phyloP scores from a whole-genome alignment of 306 rosid species.

The Senna siamea region DNA sequence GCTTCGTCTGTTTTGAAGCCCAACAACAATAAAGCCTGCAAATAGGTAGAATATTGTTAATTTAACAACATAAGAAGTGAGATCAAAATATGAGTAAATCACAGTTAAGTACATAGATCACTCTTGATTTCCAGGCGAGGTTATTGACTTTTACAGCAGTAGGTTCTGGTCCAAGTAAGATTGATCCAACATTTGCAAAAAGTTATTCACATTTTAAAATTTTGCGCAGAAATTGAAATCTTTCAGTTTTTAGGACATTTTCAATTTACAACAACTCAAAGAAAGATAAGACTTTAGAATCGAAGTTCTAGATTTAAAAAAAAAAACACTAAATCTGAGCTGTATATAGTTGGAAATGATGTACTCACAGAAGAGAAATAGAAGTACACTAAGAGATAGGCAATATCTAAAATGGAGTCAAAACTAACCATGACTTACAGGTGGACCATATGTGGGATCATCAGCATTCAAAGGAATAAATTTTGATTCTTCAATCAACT shows the following conservation, averaged over 20 bases:
- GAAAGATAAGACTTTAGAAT: neutral
- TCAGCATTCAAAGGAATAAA: slow-evolving; percentile 85
- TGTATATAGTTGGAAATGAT: slow-evolving; percentile 8
- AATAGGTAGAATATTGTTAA: neutral
- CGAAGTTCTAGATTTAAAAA: neutral
- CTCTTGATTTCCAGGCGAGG: neutral
- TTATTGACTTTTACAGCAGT: no score
- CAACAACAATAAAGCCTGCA: slow-evolving; percentile 79
- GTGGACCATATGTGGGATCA: slow-evolving; percentile 82
- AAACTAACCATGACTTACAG: slow-evolving; percentile 98
- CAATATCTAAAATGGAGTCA: slow-evolving; percentile 34
- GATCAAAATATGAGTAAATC: slow-evolving; percentile 13
- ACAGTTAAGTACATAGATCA: neutral
- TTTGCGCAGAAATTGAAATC: neutral
- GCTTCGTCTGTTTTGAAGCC: slow-evolving; percentile 81
- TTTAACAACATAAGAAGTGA: slow-evolving; percentile 11
- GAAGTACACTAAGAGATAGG: neutral
- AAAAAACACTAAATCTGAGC: neutral
- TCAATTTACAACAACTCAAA: neutral
- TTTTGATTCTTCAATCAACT: slow-evolving; percentile 78
- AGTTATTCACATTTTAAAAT: neutral
- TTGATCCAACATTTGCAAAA: slow-evolving; percentile 7
- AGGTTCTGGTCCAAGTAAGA: slow-evolving; percentile 18
- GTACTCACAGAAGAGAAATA: neutral
- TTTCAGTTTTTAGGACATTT: neutral